These are phyloP conservation scores for Metschnikowia picachoensis DNA, from an alignment of 805 yeast genomes.

Conservation along the genomic window DNA sequence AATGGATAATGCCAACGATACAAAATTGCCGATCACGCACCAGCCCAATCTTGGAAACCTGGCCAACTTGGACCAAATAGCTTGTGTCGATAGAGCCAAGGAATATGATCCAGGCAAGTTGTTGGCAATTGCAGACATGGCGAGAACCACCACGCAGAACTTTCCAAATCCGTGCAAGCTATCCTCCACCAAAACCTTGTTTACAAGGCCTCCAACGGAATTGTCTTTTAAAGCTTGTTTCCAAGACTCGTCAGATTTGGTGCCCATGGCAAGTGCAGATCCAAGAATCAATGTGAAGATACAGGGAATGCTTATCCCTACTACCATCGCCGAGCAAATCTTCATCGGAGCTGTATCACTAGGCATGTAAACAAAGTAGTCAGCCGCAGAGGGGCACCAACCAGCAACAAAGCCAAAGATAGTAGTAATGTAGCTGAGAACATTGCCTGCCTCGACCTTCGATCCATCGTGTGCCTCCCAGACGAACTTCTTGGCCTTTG, in stretches of 20 bases:
- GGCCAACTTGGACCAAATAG: slow-evolving; percentile 30
- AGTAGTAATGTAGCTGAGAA: slow-evolving; percentile 25
- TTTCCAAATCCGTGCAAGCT: slow-evolving; percentile 31
- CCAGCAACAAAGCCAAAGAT: slow-evolving; percentile 34
- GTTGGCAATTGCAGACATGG: slow-evolving; percentile 29
- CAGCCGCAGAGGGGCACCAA: slow-evolving; percentile 33
- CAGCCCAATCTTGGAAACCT: slow-evolving; percentile 32
- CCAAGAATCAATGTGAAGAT: slow-evolving; percentile 30
- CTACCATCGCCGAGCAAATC: slow-evolving; percentile 24
- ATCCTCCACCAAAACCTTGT: slow-evolving; percentile 25
- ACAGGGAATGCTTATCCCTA: slow-evolving; percentile 26
- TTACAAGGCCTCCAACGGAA: slow-evolving; percentile 33
- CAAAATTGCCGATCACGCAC: slow-evolving; percentile 30
- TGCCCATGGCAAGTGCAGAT: slow-evolving; percentile 31
- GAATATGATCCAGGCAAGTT: slow-evolving; percentile 35
- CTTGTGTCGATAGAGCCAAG: slow-evolving; percentile 27
- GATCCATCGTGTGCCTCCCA: slow-evolving; percentile 15
- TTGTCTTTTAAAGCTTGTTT: slow-evolving; percentile 23
- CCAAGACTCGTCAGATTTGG: slow-evolving; percentile 26
- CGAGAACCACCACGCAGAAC: slow-evolving; percentile 30
- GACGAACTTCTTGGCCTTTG: slow-evolving; percentile 23
- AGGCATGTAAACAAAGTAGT: slow-evolving; percentile 33
- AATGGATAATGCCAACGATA: slow-evolving; percentile 30
- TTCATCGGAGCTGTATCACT: slow-evolving; percentile 25
- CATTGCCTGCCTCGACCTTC: slow-evolving; percentile 24